These are phyloP conservation scores for Aciculosporium take DNA, from an alignment of 2,329 filamentous ascomycete species.

Conservation along the genomic window DNA sequence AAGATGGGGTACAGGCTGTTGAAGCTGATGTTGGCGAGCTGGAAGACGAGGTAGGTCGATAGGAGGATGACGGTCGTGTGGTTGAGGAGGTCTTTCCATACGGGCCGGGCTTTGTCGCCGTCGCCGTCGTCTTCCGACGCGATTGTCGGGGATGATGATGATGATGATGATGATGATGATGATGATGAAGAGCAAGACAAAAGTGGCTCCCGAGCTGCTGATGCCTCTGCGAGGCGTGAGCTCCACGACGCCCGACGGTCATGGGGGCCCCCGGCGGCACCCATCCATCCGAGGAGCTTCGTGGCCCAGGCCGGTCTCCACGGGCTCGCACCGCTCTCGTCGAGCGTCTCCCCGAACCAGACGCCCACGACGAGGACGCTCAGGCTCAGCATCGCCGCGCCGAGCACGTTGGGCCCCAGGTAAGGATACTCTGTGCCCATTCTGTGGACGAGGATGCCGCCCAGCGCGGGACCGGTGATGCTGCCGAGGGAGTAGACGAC, in stretches of 20 bases:
- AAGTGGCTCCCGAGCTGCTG: conserved; percentile 15
- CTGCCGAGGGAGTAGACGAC: conserved; percentile 92
- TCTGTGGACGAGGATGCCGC: conserved; percentile 63
- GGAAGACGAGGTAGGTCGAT: conserved; percentile 79
- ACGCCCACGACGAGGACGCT: conserved; percentile 63
- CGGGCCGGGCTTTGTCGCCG: conserved; percentile 20
- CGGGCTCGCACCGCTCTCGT: conserved; percentile 16
- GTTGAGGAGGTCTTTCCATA: conserved; percentile 51
- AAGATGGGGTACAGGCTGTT: conserved; percentile 95
- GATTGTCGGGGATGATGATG: conserved; percentile 13
- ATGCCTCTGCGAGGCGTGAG: conserved; percentile 18
- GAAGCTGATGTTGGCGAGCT: conserved; percentile 86
- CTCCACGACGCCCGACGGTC: conserved; percentile 22
- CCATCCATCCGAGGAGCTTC: conserved; percentile 16
- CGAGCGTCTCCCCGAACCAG: conserved; percentile 69
- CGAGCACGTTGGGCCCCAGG: conserved; percentile 67
- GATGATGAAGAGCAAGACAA: conserved; percentile 14
- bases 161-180: conserved; percentile 11
- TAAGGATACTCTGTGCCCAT: conserved; percentile 59
- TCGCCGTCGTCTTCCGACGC: conserved; percentile 8
- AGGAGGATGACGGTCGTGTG: conserved; percentile 72
- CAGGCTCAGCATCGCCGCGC: conserved; percentile 54
- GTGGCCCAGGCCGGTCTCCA: conserved; percentile 21
- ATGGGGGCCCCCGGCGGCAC: conserved; percentile 7
- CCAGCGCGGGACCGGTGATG: conserved; percentile 85